Evolutionary conservation across 768 basidiomycete species (phyloP).

Genomic region (Lactifluus subvellereus): DNA sequence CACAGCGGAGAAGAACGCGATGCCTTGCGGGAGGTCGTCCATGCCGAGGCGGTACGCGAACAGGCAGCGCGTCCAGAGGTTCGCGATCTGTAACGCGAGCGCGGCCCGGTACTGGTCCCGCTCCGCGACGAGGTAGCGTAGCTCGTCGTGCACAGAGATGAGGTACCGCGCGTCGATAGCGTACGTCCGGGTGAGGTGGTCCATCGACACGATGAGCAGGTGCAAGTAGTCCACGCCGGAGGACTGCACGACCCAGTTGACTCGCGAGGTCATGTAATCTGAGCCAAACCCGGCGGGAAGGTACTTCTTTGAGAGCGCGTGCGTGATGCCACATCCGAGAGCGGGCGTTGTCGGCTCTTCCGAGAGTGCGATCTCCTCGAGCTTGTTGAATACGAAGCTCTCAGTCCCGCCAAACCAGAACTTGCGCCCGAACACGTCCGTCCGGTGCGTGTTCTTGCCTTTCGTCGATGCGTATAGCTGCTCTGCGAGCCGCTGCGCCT

Average conservation of each 20-base stretch:
- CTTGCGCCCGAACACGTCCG: constrained; percentile 68
- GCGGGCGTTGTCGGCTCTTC: constrained; percentile 88
- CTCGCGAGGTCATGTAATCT: constrained; percentile 92
- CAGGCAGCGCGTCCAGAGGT: constrained; percentile 88
- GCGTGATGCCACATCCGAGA: constrained; percentile 88
- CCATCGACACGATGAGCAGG: constrained; percentile 92
- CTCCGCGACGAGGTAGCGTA: constrained; percentile 88
- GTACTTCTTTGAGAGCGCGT: constrained; percentile 86
- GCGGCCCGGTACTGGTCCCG: constrained; percentile 87
- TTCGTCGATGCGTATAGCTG: constrained; percentile 91
- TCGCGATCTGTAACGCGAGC: constrained; percentile 89
- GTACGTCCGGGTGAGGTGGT: constrained; percentile 75
- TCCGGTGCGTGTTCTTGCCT: constrained; percentile 77
- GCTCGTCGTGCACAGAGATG: constrained; percentile 95
- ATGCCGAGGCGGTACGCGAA: constrained; percentile 93
- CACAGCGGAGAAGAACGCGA: constrained; percentile 96
- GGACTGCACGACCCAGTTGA: constrained; percentile 99
- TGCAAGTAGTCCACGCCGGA: constrained; percentile 98
- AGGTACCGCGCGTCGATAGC: constrained; percentile 87
- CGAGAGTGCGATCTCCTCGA: constrained; percentile 89
- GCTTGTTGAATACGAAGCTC: constrained; percentile 94
- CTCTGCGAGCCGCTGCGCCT: constrained; percentile 75
- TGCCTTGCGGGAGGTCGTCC: constrained; percentile 91
- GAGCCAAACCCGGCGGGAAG: constrained; percentile 74
- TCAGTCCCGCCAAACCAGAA: constrained; percentile 98